Evolutionary conservation across 2,329 filamentous ascomycete genomes (phyloP).

Genomic region (Pezicula neosporulosa): DNA sequence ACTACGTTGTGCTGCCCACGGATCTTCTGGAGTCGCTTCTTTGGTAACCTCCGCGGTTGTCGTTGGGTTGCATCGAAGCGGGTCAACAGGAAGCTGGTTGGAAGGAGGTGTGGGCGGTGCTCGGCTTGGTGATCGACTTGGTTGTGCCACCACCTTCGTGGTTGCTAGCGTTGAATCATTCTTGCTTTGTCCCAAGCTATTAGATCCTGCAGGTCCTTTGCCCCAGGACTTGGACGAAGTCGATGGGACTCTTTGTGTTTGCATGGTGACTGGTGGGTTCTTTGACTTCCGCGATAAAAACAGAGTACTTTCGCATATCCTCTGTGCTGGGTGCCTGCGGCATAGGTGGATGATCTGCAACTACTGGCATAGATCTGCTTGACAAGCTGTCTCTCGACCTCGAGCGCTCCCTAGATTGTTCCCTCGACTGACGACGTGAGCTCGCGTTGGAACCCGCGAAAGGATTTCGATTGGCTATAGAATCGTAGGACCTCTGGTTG

Average conservation of each 20-base stretch:
- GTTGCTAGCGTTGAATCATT: no score
- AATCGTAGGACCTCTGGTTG: slow-evolving; percentile 11
- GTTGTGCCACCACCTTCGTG: no score
- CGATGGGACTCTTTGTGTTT: slow-evolving; percentile 5
- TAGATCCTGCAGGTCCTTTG: no score
- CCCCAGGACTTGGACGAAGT: background rate
- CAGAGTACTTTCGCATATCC: slow-evolving; percentile 4
- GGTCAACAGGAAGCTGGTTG: background rate
- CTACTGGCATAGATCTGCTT: background rate
- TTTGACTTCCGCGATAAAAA: background rate
- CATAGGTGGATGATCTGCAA: slow-evolving; percentile 7
- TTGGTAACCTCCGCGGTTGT: background rate
- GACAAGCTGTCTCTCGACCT: background rate
- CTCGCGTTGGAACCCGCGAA: slow-evolving; percentile 3
- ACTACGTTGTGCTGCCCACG: slow-evolving; percentile 10
- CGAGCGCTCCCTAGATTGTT: background rate
- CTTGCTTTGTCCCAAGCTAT: no score
- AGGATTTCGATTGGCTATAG: slow-evolving; percentile 4
- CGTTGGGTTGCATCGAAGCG: background rate
- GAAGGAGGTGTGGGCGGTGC: background rate
- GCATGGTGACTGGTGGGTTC: slow-evolving; percentile 12
- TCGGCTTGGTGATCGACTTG: background rate
- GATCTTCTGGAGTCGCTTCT: background rate
- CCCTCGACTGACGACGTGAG: background rate
- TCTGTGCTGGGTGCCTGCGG: background rate